Evolutionary conservation across 805 yeast genomes (phyloP).

Genomic region (Candida pini): DNA sequence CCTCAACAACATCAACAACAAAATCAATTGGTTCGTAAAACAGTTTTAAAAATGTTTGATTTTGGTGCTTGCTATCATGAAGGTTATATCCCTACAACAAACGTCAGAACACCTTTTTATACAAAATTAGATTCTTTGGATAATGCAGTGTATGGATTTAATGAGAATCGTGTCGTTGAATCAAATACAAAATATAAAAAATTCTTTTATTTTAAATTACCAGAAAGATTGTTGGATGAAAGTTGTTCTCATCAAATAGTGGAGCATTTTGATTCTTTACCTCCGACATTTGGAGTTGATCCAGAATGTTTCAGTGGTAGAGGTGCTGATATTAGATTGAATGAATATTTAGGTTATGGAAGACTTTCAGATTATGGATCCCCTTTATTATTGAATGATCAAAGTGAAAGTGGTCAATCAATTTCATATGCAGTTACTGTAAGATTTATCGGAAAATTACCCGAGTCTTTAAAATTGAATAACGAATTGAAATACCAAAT

Average conservation of each 20-base stretch:
- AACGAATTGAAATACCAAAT: conserved; percentile 12
- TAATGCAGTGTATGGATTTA: conserved; percentile 32
- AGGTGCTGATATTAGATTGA: conserved; percentile 22
- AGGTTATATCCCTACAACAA: conserved; percentile 25
- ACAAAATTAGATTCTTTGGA: conserved; percentile 19
- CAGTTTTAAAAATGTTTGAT: conserved; percentile 45
- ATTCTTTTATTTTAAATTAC: conserved; percentile 51
- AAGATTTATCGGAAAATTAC: conserved; percentile 39
- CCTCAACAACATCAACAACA: too few relatives aligned
- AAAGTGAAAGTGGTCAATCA: conserved; percentile 36
- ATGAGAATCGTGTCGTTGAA: conserved; percentile 33
- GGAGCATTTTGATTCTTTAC: conserved; percentile 29
- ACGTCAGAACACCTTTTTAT: conserved; percentile 14
- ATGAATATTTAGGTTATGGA: conserved; percentile 49
- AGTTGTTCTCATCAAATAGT: conserved; percentile 37
- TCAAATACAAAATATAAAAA: conserved; percentile 49
- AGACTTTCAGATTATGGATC: conserved; percentile 43
- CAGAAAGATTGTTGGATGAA: conserved; percentile 43
- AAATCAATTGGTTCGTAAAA: conserved; percentile 15
- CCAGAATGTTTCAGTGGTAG: conserved; percentile 21
- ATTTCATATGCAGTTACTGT: conserved; percentile 47
- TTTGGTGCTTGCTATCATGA: conserved; percentile 41
- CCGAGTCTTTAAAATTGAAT: conserved; percentile 7
- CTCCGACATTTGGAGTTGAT: conserved; percentile 37
- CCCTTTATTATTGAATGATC: conserved; percentile 46